Evolutionary conservation across 2,329 filamentous ascomycete genomes (phyloP), one percentile per base, ranked within the genome.

Genomic region (Pseudogymnoascus sp.): DNA sequence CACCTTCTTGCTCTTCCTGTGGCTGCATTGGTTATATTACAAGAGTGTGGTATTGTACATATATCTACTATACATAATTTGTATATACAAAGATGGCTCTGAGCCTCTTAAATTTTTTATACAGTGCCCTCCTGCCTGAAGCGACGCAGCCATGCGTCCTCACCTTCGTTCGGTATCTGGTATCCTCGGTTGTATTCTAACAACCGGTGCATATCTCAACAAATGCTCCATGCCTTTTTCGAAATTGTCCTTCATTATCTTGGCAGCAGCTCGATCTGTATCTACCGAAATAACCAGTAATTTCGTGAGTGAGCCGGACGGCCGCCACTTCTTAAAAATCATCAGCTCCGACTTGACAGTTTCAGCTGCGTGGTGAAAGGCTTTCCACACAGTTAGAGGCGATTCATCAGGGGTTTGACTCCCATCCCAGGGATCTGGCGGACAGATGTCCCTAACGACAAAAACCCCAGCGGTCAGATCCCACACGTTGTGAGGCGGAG

Each of bases 31-130:
- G 9, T 55, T 9, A 55, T 19, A 55, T 55, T 33, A 55, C 28
- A 55, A 55, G 49, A 55, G 49, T 55, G 49, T 55, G 14, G 49
- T 35, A 55, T 55, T 33, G 28, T 55, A 55, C 49, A 55, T 55
- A 55, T 55, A 33, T 55, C 49, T 55, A 55, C n/a, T 33, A 55
- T 55, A 55, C 49, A 55, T 55, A 22, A 22, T 55, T 22, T 55
- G 16, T 33, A 55, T 22, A 19, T 55, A 55, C 25, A 55, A 55
- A 12, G 9, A 14, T 19, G n/a, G 49, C 28, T 35, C 28, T 11
- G 7, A 55, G 28, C 49, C 49, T 55, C 49, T 55, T 19, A 19
- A 55, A 22, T 12, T 12, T 33, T 30, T 33, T 55, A 55, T 19
- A 33, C 28, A 22, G 28, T 55, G 11, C 28, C 7, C 2, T 22